phyloP scores from a whole-genome alignment of 1,284 basidiomycete species.

The Tilletia indica region DNA sequence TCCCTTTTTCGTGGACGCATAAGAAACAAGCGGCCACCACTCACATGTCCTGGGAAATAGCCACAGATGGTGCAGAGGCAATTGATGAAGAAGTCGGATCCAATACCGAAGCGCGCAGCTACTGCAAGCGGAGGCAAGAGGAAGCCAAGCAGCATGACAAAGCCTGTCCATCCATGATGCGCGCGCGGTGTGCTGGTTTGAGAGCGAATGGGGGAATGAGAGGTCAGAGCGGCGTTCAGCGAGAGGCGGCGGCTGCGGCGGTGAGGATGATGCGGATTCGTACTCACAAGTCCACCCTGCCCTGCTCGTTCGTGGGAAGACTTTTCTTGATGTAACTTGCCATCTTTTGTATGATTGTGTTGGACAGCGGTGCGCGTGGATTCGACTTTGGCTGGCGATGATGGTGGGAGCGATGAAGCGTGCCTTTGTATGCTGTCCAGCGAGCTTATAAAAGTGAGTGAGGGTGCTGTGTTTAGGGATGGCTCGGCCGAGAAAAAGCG shows the following conservation, averaged over 20 bases:
- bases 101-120: constrained; percentile 88
- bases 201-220: neutral
- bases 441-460: too few relatives aligned
- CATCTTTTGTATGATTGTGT: neutral
- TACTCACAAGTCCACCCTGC: constrained; percentile 9
- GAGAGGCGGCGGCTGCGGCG: neutral
- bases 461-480: too few relatives aligned
- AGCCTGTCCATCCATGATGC: constrained; percentile 28
- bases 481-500: too few relatives aligned
- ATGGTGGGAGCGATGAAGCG: too few relatives aligned
- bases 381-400: too few relatives aligned
- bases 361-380: too few relatives aligned
- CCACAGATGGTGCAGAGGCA: constrained; percentile 82
- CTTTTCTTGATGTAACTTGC: neutral
- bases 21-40: constrained; percentile 21
- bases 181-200: neutral
- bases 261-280: neutral
- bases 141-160: constrained; percentile 46
- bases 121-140: constrained; percentile 66
- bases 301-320: constrained; percentile 2
- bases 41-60: constrained; percentile 13
- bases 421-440: too few relatives aligned
- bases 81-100: constrained; percentile 88
- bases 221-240: neutral
- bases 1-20: neutral